Evolutionary conservation across 2,329 filamentous ascomycete species (phyloP).

Genomic region (Triangularia verruculosa): DNA sequence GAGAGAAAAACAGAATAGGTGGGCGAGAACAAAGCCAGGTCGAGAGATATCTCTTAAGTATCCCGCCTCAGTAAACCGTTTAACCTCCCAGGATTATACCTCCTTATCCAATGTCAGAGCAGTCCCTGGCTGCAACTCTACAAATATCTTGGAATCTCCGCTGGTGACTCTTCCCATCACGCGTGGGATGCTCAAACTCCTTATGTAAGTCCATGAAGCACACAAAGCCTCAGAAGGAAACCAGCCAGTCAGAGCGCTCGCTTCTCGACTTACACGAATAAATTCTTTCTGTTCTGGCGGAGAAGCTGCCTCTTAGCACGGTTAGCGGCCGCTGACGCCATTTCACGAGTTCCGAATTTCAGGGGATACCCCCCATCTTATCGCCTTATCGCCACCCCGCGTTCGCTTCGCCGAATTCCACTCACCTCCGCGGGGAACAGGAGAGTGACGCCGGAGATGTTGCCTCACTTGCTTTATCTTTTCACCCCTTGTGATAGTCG

Average conservation of each 20-base stretch:
- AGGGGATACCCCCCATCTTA: constrained; percentile 11
- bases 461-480: neutral
- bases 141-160: constrained; percentile 19
- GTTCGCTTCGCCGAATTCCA: neutral
- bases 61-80: neutral
- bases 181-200: constrained; percentile 15
- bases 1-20: neutral
- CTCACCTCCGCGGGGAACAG: constrained; percentile 17
- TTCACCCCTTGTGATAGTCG: neutral
- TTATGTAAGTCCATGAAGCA: constrained; percentile 12
- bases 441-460: constrained; percentile 13
- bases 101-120: constrained; percentile 4
- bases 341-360: constrained; percentile 17
- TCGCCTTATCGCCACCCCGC: constrained; percentile 23
- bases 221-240: neutral
- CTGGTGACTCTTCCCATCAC: constrained; percentile 11
- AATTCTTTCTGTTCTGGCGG: constrained; percentile 9
- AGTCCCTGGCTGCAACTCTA: neutral
- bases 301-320: constrained; percentile 15
- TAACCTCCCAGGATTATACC: neutral
- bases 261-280: constrained; percentile 23
- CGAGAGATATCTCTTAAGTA: constrained; percentile 4
- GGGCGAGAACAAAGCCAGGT: neutral
- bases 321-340: constrained; percentile 30
- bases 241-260: constrained; percentile 20